Percentiles rank a stretch among this genome's conserved stretches.
These are phyloP conservation scores for Gracilariopsis chorda DNA, from an alignment of 23 red algal species.

Conservation along the genomic window DNA sequence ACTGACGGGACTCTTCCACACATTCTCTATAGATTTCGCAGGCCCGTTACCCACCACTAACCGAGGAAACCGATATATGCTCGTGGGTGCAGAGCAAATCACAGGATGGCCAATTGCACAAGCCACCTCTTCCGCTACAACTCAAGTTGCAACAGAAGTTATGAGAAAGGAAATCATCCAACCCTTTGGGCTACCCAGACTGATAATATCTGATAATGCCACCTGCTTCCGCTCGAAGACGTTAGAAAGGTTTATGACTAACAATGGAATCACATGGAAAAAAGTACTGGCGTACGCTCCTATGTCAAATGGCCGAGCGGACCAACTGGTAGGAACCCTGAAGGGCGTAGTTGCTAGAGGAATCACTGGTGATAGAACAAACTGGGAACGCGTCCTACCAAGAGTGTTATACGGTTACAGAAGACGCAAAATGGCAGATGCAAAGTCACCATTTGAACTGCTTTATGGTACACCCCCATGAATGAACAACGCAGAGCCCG, in stretches of 20 bases:
- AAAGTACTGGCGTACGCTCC: no score
- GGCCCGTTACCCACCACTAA: neutral
- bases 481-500: neutral
- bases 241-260: no score
- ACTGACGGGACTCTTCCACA: neutral
- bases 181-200: neutral
- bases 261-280: no score
- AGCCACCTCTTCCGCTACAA: neutral
- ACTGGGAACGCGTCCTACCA: neutral
- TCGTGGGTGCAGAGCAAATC: neutral
- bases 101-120: neutral
- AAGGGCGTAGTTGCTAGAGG: no score
- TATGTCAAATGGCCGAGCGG: no score
- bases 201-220: slow-evolving; percentile 7
- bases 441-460: neutral
- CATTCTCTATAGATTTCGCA: neutral
- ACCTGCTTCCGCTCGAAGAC: no score
- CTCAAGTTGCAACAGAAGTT: neutral
- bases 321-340: no score
- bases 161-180: neutral
- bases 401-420: neutral
- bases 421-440: neutral
- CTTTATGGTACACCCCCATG: neutral
- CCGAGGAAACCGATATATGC: neutral
- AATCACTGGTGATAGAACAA: no score